Conservation (phyloP, 352 stramenopile genomes). For the Phytopythium chamaehyphon region DNA sequence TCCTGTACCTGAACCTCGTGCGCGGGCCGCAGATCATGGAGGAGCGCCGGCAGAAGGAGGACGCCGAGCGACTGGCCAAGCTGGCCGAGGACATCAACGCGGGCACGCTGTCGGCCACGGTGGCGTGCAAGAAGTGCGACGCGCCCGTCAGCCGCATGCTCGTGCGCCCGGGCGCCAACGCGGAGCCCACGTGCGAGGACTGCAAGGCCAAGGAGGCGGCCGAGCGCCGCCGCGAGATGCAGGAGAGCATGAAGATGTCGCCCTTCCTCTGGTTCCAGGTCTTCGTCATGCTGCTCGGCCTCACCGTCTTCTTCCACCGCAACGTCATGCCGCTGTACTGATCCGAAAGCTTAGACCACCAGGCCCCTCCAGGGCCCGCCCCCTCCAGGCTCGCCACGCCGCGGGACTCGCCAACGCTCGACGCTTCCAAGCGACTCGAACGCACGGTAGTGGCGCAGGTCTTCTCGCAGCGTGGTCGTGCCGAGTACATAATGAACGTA, state of each 20-base stretch:
- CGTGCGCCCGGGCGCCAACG: slow-evolving; percentile 18
- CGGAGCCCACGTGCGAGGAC: slow-evolving; percentile 32
- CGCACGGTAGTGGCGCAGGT: too few relatives aligned
- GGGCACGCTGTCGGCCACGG: slow-evolving; percentile 38
- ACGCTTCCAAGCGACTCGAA: too few relatives aligned
- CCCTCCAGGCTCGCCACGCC: too few relatives aligned
- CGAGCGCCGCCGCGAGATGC: slow-evolving; percentile 22
- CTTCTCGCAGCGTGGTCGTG: too few relatives aligned
- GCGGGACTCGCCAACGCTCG: too few relatives aligned
- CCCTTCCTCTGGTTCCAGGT: slow-evolving; percentile 73
- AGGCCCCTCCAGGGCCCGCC: too few relatives aligned
- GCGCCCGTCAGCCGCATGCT: slow-evolving; percentile 31
- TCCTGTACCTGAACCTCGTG: slow-evolving; percentile 76
- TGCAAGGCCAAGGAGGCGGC: slow-evolving; percentile 31
- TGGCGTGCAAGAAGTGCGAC: slow-evolving; percentile 80
- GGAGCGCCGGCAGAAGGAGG: slow-evolving; percentile 45
- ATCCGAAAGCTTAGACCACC: neutral
- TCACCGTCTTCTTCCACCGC: slow-evolving; percentile 65
- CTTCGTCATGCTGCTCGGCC: slow-evolving; percentile 47
- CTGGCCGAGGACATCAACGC: slow-evolving; percentile 47
- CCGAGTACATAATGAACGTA: too few relatives aligned
- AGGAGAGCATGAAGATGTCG: slow-evolving; percentile 50
- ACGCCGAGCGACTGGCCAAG: slow-evolving; percentile 38
- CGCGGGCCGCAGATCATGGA: slow-evolving; percentile 53
- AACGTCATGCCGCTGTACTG: slow-evolving; percentile 60